These are phyloP conservation scores for Adansonia digitata DNA, from an alignment of 345 rosid species.

Conservation along the genomic window DNA sequence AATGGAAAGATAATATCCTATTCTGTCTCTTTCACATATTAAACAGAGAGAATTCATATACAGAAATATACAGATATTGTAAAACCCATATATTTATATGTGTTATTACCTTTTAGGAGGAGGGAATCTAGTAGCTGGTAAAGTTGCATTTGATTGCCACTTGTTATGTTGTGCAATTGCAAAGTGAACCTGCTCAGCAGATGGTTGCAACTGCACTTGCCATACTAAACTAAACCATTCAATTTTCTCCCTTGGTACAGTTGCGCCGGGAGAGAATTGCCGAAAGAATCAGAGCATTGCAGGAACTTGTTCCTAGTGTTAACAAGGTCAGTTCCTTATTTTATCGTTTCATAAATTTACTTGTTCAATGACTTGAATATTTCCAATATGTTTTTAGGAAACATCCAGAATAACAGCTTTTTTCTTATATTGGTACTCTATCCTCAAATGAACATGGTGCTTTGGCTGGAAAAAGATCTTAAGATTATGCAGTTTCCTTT, in stretches of 20 bases:
- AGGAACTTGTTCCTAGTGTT: conserved; percentile 96
- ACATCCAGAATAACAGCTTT: not conserved
- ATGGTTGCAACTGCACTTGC: not conserved
- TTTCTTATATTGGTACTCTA: conserved; percentile 4
- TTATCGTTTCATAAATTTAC: conserved; percentile 2
- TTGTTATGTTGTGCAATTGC: not conserved
- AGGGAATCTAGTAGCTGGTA: not conserved
- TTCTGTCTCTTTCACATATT: not conserved
- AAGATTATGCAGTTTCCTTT: not conserved
- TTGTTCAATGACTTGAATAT: not conserved
- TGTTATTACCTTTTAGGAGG: not conserved
- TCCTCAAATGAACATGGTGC: not conserved
- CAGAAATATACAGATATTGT: not conserved
- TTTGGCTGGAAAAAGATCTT: not conserved
- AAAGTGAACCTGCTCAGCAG: not conserved
- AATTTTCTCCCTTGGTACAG: conserved; percentile 37
- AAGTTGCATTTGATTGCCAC: not conserved
- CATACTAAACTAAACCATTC: not conserved
- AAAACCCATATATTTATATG: not conserved
- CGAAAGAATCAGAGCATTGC: conserved; percentile 93
- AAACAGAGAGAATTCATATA: not conserved
- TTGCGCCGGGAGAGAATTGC: conserved; percentile 97
- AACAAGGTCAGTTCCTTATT: conserved; percentile 63
- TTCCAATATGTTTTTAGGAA: not conserved
- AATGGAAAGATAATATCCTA: not conserved